Conservation (phyloP, 192 early-diverging fungal species). For the Coemansia furcata region DNA sequence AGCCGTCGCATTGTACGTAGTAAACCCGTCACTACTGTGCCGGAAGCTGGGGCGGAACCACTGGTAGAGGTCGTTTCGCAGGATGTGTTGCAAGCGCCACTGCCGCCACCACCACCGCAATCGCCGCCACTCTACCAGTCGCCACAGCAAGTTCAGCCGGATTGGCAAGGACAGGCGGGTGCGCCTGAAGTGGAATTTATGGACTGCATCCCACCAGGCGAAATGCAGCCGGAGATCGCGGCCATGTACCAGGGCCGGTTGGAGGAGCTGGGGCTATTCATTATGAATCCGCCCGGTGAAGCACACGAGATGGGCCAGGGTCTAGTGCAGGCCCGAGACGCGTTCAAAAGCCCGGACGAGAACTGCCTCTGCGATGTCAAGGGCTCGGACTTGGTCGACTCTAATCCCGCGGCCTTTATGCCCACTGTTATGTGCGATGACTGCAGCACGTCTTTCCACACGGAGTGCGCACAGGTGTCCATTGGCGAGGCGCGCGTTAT, state of each 20-base stretch:
- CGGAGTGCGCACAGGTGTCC: constrained; percentile 57
- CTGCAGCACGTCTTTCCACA: constrained; percentile 66
- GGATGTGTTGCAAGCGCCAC: not conserved
- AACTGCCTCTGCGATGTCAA: constrained; percentile 48
- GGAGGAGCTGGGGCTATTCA: constrained; percentile 18
- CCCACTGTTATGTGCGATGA: constrained; percentile 63
- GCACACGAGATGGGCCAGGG: constrained; percentile 20
- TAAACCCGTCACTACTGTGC: not conserved
- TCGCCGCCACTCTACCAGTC: not conserved
- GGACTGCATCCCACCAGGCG: not conserved
- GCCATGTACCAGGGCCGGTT: constrained; percentile 15
- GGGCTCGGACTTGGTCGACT: constrained; percentile 13
- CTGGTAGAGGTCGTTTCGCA: not conserved
- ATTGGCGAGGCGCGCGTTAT: constrained; percentile 20
- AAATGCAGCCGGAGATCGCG: not conserved
- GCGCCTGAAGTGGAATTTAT: not conserved
- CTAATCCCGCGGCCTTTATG: constrained; percentile 2
- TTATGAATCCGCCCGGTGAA: constrained; percentile 15
- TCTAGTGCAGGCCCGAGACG: constrained; percentile 12
- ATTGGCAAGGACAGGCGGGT: not conserved
- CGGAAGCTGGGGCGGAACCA: not conserved
- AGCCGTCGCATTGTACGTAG: not conserved
- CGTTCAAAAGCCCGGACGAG: constrained; percentile 21
- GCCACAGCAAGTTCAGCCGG: not conserved
- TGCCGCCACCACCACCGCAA: not conserved